Conservation (phyloP, 106 monocot species). For the Chionographis japonica region DNA sequence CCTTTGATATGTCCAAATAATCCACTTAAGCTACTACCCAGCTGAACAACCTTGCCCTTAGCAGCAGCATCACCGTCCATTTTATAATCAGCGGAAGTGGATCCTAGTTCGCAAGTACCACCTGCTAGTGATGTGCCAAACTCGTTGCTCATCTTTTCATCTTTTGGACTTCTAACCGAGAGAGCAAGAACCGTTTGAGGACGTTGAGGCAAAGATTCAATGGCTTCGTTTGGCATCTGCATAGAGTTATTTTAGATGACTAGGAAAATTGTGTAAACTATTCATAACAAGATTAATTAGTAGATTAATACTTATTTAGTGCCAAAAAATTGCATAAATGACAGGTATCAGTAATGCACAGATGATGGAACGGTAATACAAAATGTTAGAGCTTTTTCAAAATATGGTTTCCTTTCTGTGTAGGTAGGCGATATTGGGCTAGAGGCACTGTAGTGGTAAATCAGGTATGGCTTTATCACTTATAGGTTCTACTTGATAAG, state of each 20-base stretch:
- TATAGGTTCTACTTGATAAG: too few species aligned
- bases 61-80: constrained; percentile 16
- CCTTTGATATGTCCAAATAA: constrained; percentile 33
- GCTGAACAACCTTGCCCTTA: constrained; percentile 20
- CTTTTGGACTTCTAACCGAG: constrained; percentile 23
- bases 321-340: too few species aligned
- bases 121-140: constrained; percentile 8
- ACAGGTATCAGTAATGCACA: too few species aligned
- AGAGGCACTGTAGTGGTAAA: too few species aligned
- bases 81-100: constrained; percentile 12
- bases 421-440: too few species aligned
- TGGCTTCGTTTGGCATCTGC: constrained; percentile 25
- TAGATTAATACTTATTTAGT: too few species aligned
- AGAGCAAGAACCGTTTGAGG: constrained; percentile 24
- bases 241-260: constrained; percentile 1
- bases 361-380: neutral
- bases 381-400: constrained; percentile 6
- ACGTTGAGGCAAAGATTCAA: constrained; percentile 21
- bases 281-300: too few species aligned
- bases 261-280: neutral
- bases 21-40: constrained; percentile 26
- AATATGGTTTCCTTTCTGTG: neutral
- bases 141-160: constrained; percentile 24
- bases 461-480: too few species aligned
- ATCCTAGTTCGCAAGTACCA: constrained; percentile 18